Evolutionary conservation across 306 rosid genomes (phyloP).

Genomic region (Medicago truncatula): DNA sequence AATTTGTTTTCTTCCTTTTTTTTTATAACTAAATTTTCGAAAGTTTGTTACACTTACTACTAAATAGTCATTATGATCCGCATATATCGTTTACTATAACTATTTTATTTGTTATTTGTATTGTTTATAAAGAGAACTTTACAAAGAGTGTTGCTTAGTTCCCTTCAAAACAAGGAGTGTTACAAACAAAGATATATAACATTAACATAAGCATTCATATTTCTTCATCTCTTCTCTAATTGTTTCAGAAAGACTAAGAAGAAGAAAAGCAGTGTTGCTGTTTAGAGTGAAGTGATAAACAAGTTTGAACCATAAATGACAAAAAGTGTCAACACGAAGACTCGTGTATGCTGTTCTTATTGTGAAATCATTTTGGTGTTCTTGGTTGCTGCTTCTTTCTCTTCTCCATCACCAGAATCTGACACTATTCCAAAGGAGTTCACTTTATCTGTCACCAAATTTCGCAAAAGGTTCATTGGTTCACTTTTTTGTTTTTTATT

Average conservation of each 20-base stretch:
- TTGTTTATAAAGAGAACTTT: background rate
- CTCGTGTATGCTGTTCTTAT: slow-evolving; percentile 23
- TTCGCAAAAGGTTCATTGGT: slow-evolving; percentile 64
- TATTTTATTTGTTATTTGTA: background rate
- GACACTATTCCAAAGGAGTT: slow-evolving; percentile 53
- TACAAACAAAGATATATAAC: background rate
- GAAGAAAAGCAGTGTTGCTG: background rate
- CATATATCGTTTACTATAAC: no score
- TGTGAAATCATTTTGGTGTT: slow-evolving; percentile 24
- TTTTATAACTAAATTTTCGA: no score
- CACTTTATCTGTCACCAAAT: slow-evolving; percentile 58
- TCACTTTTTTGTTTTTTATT: background rate
- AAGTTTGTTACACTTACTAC: no score
- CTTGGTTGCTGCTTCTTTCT: slow-evolving; percentile 37
- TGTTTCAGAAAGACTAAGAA: background rate
- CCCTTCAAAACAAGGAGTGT: no score
- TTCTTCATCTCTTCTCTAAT: background rate
- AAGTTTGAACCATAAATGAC: slow-evolving; percentile 64
- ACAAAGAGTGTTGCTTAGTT: background rate
- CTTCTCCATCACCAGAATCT: slow-evolving; percentile 55
- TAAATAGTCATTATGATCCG: no score
- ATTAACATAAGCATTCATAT: background rate
- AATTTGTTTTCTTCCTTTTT: no score
- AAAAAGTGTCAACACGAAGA: slow-evolving; percentile 47
- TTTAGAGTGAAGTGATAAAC: background rate